Evolutionary conservation across 176 grass and related monocot species (phyloP).

Genomic region (Lolium rigidum): DNA sequence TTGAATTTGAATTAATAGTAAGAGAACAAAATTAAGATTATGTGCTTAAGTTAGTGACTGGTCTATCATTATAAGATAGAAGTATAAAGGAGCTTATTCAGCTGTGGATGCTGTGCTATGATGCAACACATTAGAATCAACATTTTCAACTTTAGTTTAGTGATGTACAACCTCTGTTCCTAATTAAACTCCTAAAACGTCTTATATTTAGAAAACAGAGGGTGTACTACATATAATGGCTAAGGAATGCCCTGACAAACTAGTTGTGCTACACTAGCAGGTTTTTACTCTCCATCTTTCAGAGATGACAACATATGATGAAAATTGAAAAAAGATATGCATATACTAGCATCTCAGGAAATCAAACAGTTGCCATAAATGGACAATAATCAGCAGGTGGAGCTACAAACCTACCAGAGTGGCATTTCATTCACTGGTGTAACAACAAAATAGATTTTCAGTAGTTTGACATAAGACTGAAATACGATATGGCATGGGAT

Average conservation of each 20-base stretch:
- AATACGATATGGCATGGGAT: constrained; percentile 10
- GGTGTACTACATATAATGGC: not conserved
- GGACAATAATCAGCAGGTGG: constrained; percentile 22
- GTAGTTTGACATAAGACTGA: constrained; percentile 18
- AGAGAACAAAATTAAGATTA: not conserved
- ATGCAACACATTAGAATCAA: not conserved
- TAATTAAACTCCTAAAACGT: too few species aligned
- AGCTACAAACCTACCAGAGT: constrained; percentile 19
- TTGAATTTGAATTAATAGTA: not conserved
- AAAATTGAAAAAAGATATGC: not conserved
- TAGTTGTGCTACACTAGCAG: not conserved
- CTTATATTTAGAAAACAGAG: too few species aligned
- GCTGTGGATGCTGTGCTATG: too few species aligned
- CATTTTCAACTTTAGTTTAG: not conserved
- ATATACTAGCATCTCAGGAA: not conserved
- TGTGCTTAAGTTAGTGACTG: constrained; percentile 11
- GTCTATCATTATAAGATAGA: not conserved
- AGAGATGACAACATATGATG: not conserved
- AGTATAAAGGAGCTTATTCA: too few species aligned
- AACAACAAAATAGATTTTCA: constrained; percentile 14
- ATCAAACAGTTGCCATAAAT: not conserved
- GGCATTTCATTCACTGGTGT: constrained; percentile 5
- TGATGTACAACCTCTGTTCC: not conserved
- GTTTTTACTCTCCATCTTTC: constrained; percentile 1
- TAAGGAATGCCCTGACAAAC: not conserved